Base-by-base conservation (phyloP, 192 early-diverging fungal genomes). In the Linnemannia zychae region DNA sequence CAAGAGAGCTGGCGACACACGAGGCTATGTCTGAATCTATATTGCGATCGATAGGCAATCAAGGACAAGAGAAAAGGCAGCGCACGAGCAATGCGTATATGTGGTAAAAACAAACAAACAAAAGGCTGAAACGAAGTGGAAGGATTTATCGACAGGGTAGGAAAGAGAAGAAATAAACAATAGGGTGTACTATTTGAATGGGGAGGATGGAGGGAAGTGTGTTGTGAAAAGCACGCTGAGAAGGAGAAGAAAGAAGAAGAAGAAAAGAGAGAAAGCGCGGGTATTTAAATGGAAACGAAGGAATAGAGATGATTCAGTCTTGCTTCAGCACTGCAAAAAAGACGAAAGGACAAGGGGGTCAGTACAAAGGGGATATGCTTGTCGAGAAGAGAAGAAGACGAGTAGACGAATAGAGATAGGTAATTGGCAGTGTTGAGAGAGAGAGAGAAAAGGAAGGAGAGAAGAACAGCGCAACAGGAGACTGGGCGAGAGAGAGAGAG, bases 321-420 rank as follows among this genome's bases (percentile, higher is more conserved):
- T 33, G 57, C 57, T 63, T 63, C 57, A 28, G 57, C 57, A 63
- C 57, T 24, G 57, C 28, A 63, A 63, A 60, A 57, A 28, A 44
- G 40, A 44, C 40, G 40, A 44, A 63, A 63, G 57, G 4, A 63
- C 28, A 31, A 63, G 57, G 57, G 57, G 52, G 52, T 16, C 18
- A 20, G 22, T 44, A 49, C 2, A 49, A 49, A 63, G 24, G 24
- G 24, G 52, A 57, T 63, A 60, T 60, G 24, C 40, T 31, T 60
- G 57, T 60, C 57, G 28, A 60, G 24, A 60, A 9, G 53, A 24
- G 53, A 24, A 24, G 15, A 13, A 31, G 13, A 13, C 24, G 28
- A 63, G 28, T 28, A 6, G 53, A 60, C 24, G 24, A 11, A 60
- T 60, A 11, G 53, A 31, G 57, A 63, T 33, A 44, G 9, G 3